These are phyloP conservation scores for Tetrastigma voinierianum DNA, from an alignment of 164 flowering plant genomes.

Conservation along the genomic window DNA sequence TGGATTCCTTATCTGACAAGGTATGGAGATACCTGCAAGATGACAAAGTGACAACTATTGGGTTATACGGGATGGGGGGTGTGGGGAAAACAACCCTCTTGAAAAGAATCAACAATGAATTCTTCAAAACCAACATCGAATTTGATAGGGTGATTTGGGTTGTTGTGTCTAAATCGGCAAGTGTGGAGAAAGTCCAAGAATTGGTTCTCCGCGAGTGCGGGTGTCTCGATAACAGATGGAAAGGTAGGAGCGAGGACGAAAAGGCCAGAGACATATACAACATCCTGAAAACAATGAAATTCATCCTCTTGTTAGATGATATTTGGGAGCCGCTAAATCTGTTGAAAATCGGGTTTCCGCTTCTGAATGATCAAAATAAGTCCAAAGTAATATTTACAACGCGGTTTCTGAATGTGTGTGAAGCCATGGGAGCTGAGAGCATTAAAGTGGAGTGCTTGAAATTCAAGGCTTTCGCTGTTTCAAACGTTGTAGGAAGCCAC, in stretches of 20 bases:
- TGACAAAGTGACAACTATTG: neutral
- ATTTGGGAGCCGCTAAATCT: conserved; percentile 5
- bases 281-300: neutral
- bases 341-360: neutral
- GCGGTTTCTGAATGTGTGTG: conserved; percentile 13
- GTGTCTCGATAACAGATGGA: neutral
- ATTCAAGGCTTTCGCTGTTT: conserved; percentile 16
- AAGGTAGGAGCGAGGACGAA: neutral
- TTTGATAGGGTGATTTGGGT: neutral
- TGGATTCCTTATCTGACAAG: neutral
- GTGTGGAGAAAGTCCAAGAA: neutral
- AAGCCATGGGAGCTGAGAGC: conserved; percentile 11
- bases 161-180: neutral
- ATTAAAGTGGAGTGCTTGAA: conserved; percentile 7
- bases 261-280: neutral
- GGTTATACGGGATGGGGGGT: neutral
- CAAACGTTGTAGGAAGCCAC: conserved; percentile 5
- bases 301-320: conserved; percentile 12
- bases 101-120: neutral
- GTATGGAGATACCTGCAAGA: neutral
- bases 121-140: neutral
- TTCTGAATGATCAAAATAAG: neutral
- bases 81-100: neutral
- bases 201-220: neutral
- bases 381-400: conserved; percentile 11